phyloP scores from a whole-genome alignment of 1,284 basidiomycete genomes.

The Pseudozyma hubeiensis region DNA sequence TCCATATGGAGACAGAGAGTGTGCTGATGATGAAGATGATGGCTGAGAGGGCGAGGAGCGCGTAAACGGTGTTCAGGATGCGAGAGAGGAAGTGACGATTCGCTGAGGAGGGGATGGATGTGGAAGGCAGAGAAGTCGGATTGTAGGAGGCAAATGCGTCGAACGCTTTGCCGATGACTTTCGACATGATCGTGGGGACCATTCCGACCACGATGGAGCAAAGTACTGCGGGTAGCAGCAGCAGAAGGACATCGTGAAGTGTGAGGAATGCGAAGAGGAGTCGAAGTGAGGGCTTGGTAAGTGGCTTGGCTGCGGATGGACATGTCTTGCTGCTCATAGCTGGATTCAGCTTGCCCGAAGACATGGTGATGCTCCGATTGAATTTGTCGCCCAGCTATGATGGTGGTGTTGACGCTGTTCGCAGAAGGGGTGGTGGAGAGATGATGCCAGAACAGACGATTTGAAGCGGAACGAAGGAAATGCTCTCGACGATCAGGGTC shows the following conservation, averaged over 20 bases:
- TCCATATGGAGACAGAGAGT: conserved; percentile 83
- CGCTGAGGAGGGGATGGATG: conserved; percentile 70
- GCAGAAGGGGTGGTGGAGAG: no score
- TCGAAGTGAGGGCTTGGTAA: conserved; percentile 37
- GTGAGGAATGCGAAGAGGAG: conserved; percentile 55
- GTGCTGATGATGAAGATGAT: conserved; percentile 81
- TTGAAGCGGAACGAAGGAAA: no score
- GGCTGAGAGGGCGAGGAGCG: conserved; percentile 79
- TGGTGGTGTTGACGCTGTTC: neutral
- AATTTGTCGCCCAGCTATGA: no score
- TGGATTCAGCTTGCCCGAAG: neutral
- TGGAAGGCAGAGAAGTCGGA: conserved; percentile 70
- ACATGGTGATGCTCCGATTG: neutral
- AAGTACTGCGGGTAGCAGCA: conserved; percentile 78
- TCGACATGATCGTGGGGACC: conserved; percentile 92
- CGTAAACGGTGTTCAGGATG: conserved; percentile 74
- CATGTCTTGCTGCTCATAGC: neutral
- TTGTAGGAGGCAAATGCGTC: conserved; percentile 77
- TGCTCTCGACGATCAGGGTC: no score
- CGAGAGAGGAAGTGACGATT: conserved; percentile 72
- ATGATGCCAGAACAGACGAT: no score
- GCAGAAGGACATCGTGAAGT: conserved; percentile 34
- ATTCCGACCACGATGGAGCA: conserved; percentile 79
- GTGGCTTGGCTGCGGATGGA: neutral
- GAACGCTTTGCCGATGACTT: conserved; percentile 86